phyloP scores from a whole-genome alignment of 2,329 filamentous ascomycete genomes.

The Xylaria sp. region DNA sequence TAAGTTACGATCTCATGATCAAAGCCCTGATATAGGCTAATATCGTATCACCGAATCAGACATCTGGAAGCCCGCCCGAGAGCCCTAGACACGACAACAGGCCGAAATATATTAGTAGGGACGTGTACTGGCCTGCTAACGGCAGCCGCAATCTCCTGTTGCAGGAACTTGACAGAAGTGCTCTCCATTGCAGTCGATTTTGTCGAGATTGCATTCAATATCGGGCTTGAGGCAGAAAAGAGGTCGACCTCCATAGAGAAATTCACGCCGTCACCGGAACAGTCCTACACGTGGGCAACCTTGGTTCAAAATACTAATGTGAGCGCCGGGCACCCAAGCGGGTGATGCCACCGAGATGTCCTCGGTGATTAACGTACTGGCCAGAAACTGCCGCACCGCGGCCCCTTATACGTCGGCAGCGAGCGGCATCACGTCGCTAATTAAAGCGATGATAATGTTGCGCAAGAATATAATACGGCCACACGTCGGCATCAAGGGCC shows the following conservation, averaged over 20 bases:
- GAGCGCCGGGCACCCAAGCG: constrained; percentile 69
- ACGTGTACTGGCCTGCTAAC: constrained; percentile 18
- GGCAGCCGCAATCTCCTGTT: constrained; percentile 24
- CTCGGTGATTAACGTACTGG: constrained; percentile 67
- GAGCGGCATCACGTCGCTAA: constrained; percentile 32
- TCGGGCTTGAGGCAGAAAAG: constrained; percentile 19
- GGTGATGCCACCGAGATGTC: constrained; percentile 75
- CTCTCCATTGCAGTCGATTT: constrained; percentile 19
- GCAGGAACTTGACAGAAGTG: constrained; percentile 23
- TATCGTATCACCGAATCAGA: background rate
- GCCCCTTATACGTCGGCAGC: constrained; percentile 32
- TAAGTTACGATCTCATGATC: constrained; percentile 15
- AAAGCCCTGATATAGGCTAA: background rate
- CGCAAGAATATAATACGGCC: constrained; percentile 34
- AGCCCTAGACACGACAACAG: background rate
- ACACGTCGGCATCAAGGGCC: constrained; percentile 36
- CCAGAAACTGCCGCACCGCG: constrained; percentile 1
- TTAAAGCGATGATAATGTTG: constrained; percentile 40
- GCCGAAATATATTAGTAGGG: constrained; percentile 13
- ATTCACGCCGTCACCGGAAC: background rate
- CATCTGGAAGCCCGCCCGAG: constrained; percentile 39
- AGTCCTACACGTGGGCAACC: constrained; percentile 20
- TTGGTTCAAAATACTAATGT: constrained; percentile 2
- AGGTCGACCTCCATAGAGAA: constrained; percentile 7
- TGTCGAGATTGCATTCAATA: constrained; percentile 24